Conservation (phyloP, 2,329 filamentous ascomycete genomes). For the Venturia nashicola region DNA sequence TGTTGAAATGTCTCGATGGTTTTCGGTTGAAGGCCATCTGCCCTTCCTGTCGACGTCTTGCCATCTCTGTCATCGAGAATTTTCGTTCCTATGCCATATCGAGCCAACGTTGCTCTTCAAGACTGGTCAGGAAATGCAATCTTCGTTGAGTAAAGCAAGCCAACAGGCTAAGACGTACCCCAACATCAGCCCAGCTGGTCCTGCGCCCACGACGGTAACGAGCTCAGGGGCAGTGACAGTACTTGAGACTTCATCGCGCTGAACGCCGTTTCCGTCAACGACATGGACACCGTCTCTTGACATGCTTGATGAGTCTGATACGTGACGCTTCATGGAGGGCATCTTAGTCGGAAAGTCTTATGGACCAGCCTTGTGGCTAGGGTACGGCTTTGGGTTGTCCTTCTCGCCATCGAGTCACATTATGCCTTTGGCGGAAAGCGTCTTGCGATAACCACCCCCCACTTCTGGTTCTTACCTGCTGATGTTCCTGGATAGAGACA, state of each 20-base stretch:
- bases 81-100: constrained; percentile 52
- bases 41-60: constrained; percentile 54
- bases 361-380: not conserved
- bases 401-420: not conserved
- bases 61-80: constrained; percentile 58
- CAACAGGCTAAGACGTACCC: constrained; percentile 19
- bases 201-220: constrained; percentile 26
- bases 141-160: not conserved
- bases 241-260: not conserved
- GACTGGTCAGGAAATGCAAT: constrained; percentile 2
- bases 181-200: constrained; percentile 31
- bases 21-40: constrained; percentile 66
- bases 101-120: constrained; percentile 42
- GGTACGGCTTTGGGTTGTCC: not conserved
- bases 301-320: not conserved
- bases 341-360: not conserved
- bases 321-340: not conserved
- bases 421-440: not conserved
- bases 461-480: not conserved
- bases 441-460: not conserved
- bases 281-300: not conserved
- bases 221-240: not conserved
- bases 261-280: not conserved
- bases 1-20: constrained; percentile 67
- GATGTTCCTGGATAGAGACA: too few species aligned